Percentiles rank a stretch among this genome's conserved stretches.
Evolutionary conservation across 2,329 filamentous ascomycete genomes (phyloP).

Genomic region (Epicoccum sorghinum): DNA sequence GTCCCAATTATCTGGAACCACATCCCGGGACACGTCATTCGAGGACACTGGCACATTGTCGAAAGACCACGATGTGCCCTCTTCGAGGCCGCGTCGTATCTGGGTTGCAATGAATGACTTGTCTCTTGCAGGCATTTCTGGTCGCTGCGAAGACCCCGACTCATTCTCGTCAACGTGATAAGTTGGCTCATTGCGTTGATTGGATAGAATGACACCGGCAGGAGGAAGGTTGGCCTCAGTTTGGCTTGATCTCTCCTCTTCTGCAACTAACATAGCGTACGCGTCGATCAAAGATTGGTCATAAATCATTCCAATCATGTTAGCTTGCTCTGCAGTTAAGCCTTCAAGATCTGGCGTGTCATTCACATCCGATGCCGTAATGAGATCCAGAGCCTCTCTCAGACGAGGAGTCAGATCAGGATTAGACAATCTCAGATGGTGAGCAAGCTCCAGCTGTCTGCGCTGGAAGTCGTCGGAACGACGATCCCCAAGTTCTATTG

Average conservation of each 20-base stretch:
- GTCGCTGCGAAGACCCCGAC: slow-evolving; percentile 39
- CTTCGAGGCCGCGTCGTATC: slow-evolving; percentile 56
- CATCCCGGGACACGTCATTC: slow-evolving; percentile 3
- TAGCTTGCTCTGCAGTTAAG: slow-evolving; percentile 8
- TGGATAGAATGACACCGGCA: slow-evolving; percentile 23
- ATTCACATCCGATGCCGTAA: not conserved
- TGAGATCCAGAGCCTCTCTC: slow-evolving; percentile 1
- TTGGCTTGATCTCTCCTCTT: slow-evolving; percentile 10
- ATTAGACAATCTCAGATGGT: slow-evolving; percentile 12
- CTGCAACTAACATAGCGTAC: slow-evolving; percentile 6
- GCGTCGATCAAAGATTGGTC: slow-evolving; percentile 17
- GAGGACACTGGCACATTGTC: slow-evolving; percentile 26
- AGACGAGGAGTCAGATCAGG: slow-evolving; percentile 13
- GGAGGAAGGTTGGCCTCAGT: slow-evolving; percentile 15
- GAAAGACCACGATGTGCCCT: slow-evolving; percentile 45
- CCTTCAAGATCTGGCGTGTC: not conserved
- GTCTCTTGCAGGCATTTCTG: slow-evolving; percentile 55
- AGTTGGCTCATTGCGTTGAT: slow-evolving; percentile 1
- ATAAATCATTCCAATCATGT: slow-evolving; percentile 11
- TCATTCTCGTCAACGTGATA: slow-evolving; percentile 15
- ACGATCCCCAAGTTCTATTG: slow-evolving; percentile 6
- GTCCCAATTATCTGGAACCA: slow-evolving; percentile 34
- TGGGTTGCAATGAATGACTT: slow-evolving; percentile 54
- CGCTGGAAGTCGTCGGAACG: slow-evolving; percentile 7
- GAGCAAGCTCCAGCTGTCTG: slow-evolving; percentile 9